Evolutionary conservation across 2,329 filamentous ascomycete species (phyloP).

Genomic region (Aspergillus sp.): DNA sequence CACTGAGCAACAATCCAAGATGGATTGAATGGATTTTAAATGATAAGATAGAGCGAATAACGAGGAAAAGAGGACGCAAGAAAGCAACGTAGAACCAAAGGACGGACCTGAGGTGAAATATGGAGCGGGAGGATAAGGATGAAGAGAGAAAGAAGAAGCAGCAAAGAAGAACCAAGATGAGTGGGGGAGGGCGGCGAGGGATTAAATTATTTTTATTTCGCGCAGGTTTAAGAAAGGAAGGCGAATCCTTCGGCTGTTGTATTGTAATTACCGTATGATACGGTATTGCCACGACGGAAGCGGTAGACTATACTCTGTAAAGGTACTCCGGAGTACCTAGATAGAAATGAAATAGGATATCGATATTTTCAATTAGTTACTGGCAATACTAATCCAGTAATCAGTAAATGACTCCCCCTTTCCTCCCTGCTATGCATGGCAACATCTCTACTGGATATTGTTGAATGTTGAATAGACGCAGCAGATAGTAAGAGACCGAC

Average conservation of each 20-base stretch:
- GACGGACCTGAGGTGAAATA: background rate
- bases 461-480: no score
- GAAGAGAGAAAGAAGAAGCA: constrained; percentile 24
- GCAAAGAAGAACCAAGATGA: constrained; percentile 1
- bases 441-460: background rate
- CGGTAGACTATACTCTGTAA: background rate
- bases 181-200: background rate
- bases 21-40: background rate
- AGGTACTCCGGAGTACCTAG: no score
- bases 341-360: no score
- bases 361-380: no score
- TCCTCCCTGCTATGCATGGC: background rate
- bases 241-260: background rate
- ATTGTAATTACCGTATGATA: background rate
- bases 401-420: constrained; percentile 6
- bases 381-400: no score
- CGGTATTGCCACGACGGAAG: background rate
- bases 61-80: constrained; percentile 8
- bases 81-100: constrained; percentile 3
- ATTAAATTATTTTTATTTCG: constrained; percentile 1
- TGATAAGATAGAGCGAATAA: constrained; percentile 4
- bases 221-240: background rate
- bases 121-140: constrained; percentile 15
- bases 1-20: background rate
- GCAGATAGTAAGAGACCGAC: no score